Conservation (phyloP, 2,329 filamentous ascomycete species). For the Rutstroemia sp. region DNA sequence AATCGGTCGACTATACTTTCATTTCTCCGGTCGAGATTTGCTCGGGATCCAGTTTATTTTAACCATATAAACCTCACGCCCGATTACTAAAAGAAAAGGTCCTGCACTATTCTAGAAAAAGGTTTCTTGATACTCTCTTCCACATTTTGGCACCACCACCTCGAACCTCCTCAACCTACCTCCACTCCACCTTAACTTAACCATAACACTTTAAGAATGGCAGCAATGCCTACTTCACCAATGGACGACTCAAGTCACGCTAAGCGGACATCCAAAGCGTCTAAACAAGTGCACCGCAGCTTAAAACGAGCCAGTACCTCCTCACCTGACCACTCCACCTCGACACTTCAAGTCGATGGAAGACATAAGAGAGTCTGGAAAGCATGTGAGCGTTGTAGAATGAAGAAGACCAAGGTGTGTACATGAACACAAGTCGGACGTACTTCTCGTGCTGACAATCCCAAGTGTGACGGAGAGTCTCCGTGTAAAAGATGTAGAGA, state of each 20-base stretch:
- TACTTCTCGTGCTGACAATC: conserved; percentile 5
- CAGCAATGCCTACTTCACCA: neutral
- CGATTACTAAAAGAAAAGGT: neutral
- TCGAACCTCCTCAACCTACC: neutral
- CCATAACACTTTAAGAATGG: neutral
- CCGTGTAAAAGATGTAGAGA: conserved; percentile 61
- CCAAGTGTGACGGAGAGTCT: conserved; percentile 57
- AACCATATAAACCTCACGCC: neutral
- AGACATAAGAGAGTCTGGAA: conserved; percentile 37
- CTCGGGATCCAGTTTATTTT: neutral
- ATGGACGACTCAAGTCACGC: neutral
- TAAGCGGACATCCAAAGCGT: neutral
- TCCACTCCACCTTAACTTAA: neutral
- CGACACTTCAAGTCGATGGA: neutral
- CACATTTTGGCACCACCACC: neutral
- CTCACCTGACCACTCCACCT: neutral
- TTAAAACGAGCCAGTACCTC: neutral
- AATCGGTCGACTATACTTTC: neutral
- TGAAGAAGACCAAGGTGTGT: conserved; percentile 62
- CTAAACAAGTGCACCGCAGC: neutral
- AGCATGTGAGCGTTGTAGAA: conserved; percentile 57
- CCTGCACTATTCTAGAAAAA: neutral
- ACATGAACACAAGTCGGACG: neutral
- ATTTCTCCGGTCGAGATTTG: neutral
- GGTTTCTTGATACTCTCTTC: neutral